These are phyloP conservation scores for Globisporangium camurandrum DNA, from an alignment of 352 stramenopile species.

Conservation along the genomic window DNA sequence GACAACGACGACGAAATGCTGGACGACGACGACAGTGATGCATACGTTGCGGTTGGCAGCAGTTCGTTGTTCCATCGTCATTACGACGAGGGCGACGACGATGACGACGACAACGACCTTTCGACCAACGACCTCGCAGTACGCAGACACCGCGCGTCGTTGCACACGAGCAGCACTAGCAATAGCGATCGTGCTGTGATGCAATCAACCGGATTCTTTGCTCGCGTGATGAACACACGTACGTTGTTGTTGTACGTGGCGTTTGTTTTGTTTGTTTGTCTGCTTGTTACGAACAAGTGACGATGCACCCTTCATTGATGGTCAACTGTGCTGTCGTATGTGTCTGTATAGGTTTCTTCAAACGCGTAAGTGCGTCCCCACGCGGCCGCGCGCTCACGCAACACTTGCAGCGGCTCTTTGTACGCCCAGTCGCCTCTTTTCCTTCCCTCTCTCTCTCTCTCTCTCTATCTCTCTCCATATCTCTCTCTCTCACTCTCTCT, in stretches of 20 bases:
- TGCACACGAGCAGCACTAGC: background rate
- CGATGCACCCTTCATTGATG: no score
- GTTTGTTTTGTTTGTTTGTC: no score
- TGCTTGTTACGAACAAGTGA: no score
- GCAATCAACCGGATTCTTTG: no score
- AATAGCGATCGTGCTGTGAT: no score
- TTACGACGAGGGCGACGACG: background rate
- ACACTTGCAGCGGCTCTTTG: constrained; percentile 31
- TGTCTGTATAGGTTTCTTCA: constrained; percentile 2
- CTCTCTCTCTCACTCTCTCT: background rate
- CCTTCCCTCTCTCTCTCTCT: background rate
- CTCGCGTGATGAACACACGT: no score
- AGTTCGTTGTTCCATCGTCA: constrained; percentile 10
- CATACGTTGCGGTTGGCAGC: constrained; percentile 19
- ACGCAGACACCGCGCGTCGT: background rate
- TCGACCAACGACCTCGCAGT: background rate
- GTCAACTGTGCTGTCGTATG: background rate
- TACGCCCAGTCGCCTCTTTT: constrained; percentile 1
- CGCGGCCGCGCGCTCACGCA: constrained; percentile 19
- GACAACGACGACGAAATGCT: constrained; percentile 16
- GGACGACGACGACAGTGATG: constrained; percentile 18
- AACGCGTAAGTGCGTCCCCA: constrained; percentile 3
- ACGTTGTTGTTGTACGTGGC: no score
- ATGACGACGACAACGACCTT: background rate
- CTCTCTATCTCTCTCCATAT: no score